These are phyloP conservation scores for Opeltia flavorubescens DNA, from an alignment of 495 filamentous ascomycete genomes.

Conservation along the genomic window DNA sequence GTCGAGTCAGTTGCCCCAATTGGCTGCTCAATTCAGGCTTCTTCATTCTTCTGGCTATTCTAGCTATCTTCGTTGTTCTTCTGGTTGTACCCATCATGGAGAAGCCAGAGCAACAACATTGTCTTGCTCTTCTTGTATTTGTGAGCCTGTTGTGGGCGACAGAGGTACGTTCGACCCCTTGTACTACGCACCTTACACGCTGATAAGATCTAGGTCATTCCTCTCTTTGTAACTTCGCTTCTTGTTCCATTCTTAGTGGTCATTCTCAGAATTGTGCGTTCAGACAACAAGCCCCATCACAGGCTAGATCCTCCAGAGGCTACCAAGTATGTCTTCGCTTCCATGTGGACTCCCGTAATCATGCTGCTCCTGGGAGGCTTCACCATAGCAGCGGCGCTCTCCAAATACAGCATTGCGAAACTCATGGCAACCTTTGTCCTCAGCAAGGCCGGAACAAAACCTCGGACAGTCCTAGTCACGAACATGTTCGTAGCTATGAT, in stretches of 20 bases:
- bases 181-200: slow-evolving; percentile 4
- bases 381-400: slow-evolving; percentile 85
- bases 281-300: slow-evolving; percentile 51
- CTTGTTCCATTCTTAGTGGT: slow-evolving; percentile 90
- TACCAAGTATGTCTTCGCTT: slow-evolving; percentile 66
- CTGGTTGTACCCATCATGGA: slow-evolving; percentile 66
- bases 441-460: slow-evolving; percentile 85
- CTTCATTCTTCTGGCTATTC: slow-evolving; percentile 54
- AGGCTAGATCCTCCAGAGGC: slow-evolving; percentile 63
- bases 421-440: slow-evolving; percentile 94
- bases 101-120: slow-evolving; percentile 83
- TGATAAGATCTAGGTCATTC: slow-evolving; percentile 55
- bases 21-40: slow-evolving; percentile 80
- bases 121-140: slow-evolving; percentile 82
- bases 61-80: slow-evolving; percentile 57
- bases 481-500: slow-evolving; percentile 99
- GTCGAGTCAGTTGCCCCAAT: slow-evolving; percentile 54
- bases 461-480: slow-evolving; percentile 73
- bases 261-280: slow-evolving; percentile 67
- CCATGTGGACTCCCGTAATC: slow-evolving; percentile 99
- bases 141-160: slow-evolving; percentile 95
- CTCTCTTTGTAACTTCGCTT: slow-evolving; percentile 91
- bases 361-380: slow-evolving; percentile 97
- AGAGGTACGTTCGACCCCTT: slow-evolving; percentile 44
- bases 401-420: slow-evolving; percentile 95